Conservation (phyloP, 176 grass and related monocot species). For the Cenchrus fungigraminus region DNA sequence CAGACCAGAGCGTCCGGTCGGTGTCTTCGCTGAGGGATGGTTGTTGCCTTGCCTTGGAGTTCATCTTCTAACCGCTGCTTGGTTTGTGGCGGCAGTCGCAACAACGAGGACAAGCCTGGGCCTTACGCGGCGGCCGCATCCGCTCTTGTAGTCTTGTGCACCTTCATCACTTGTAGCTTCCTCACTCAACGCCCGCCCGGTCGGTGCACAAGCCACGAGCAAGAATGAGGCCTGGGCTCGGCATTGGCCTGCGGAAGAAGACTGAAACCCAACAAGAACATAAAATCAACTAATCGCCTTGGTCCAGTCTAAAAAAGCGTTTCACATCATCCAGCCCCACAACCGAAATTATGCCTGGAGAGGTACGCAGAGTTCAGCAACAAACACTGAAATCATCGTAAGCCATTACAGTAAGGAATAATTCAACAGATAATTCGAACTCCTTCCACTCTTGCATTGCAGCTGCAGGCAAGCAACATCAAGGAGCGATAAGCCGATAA, state of each 20-base stretch:
- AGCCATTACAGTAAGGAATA: not conserved
- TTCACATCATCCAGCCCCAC: too few relatives aligned
- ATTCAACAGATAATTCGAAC: too few relatives aligned
- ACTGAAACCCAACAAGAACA: too few relatives aligned
- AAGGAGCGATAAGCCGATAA: not conserved
- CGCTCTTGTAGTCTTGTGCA: not conserved
- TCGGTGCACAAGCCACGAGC: too few relatives aligned
- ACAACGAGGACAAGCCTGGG: slow-evolving; percentile 33
- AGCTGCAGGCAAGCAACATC: not conserved
- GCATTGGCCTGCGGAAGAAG: too few relatives aligned
- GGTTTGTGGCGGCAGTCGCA: slow-evolving; percentile 55
- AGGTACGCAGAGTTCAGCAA: too few relatives aligned
- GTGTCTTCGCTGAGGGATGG: not conserved
- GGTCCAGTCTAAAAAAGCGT: too few relatives aligned
- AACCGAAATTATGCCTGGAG: too few relatives aligned
- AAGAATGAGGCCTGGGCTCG: too few relatives aligned
- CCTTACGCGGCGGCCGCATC: not conserved
- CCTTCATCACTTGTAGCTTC: not conserved
- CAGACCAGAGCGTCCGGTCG: slow-evolving; percentile 16
- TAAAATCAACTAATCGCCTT: too few relatives aligned
- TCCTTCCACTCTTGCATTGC: not conserved
- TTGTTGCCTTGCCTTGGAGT: not conserved
- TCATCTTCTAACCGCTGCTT: slow-evolving; percentile 29
- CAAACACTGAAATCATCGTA: not conserved
- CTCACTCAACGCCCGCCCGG: too few relatives aligned